Evolutionary conservation across 2,329 filamentous ascomycete genomes (phyloP).

Genomic region (Apiospora hydei): DNA sequence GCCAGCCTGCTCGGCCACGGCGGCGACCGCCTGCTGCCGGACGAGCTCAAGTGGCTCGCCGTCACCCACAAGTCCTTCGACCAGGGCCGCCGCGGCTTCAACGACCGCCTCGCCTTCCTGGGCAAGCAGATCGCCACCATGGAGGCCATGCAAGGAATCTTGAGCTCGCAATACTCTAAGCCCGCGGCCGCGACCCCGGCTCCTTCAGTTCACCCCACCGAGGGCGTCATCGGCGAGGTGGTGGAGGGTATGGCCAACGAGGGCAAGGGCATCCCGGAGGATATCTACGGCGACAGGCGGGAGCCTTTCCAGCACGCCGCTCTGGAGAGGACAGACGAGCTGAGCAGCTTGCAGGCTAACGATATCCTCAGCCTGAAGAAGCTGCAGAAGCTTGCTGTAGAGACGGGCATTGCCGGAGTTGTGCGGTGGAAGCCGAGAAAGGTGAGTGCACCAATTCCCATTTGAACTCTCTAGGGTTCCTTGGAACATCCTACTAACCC

Average conservation of each 20-base stretch:
- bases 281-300: constrained; percentile 61
- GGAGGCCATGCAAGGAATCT: constrained; percentile 48
- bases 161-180: background rate
- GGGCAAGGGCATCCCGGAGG: constrained; percentile 66
- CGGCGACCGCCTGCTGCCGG: constrained; percentile 77
- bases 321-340: constrained; percentile 75
- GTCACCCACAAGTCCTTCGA: constrained; percentile 99
- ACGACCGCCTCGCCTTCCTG: constrained; percentile 88
- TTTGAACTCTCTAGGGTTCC: background rate
- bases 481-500: background rate
- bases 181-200: background rate
- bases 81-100: constrained; percentile 91
- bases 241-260: constrained; percentile 8
- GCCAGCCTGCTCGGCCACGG: constrained; percentile 75
- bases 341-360: constrained; percentile 67
- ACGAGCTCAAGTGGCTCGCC: constrained; percentile 96
- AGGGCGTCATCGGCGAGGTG: background rate
- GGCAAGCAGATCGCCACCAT: constrained; percentile 48
- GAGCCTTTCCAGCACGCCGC: constrained; percentile 74
- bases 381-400: constrained; percentile 71
- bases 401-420: constrained; percentile 76
- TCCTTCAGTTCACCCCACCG: background rate
- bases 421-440: constrained; percentile 88
- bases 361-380: constrained; percentile 70
- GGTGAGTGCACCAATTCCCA: constrained; percentile 58